Percentiles rank a stretch among this genome's conserved stretches.
phyloP scores from a whole-genome alignment of 352 stramenopile species.

The Pythium sp. region DNA sequence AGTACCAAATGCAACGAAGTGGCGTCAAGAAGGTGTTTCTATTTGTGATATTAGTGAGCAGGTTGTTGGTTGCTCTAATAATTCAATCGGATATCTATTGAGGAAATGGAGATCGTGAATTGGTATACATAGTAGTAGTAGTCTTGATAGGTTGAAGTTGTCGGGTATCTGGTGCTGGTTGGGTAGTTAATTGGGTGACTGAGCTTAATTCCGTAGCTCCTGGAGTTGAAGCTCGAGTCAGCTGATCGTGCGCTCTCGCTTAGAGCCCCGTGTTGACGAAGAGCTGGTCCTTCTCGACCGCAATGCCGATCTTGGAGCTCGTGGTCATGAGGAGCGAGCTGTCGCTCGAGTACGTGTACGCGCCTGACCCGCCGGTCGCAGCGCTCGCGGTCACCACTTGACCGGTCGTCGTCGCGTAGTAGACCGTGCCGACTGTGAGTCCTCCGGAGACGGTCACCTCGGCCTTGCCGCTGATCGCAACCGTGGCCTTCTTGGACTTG shows the following conservation, averaged over 20 bases:
- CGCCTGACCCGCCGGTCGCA: slow-evolving; percentile 2
- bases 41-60: not conserved
- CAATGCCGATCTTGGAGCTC: slow-evolving; percentile 54
- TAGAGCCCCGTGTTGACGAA: slow-evolving; percentile 57
- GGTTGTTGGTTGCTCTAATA: not conserved
- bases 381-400: slow-evolving; percentile 16
- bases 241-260: slow-evolving; percentile 1
- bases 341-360: slow-evolving; percentile 38
- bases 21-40: not conserved
- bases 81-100: not conserved
- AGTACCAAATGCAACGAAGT: not conserved
- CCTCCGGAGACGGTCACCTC: slow-evolving; percentile 30
- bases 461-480: slow-evolving; percentile 35
- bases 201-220: not conserved
- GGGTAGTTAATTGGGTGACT: not conserved
- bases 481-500: slow-evolving; percentile 20
- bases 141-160: not conserved
- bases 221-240: not conserved
- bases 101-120: not conserved
- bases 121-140: not conserved
- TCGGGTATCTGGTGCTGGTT: not conserved
- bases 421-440: slow-evolving; percentile 28
- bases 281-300: slow-evolving; percentile 45
- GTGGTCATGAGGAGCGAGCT: slow-evolving; percentile 41
- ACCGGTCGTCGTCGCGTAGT: slow-evolving; percentile 64